Evolutionary conservation across 2,329 filamentous ascomycete species (phyloP), one percentile per base, ranked within the genome.

Genomic region (Calonectria henricotiae): DNA sequence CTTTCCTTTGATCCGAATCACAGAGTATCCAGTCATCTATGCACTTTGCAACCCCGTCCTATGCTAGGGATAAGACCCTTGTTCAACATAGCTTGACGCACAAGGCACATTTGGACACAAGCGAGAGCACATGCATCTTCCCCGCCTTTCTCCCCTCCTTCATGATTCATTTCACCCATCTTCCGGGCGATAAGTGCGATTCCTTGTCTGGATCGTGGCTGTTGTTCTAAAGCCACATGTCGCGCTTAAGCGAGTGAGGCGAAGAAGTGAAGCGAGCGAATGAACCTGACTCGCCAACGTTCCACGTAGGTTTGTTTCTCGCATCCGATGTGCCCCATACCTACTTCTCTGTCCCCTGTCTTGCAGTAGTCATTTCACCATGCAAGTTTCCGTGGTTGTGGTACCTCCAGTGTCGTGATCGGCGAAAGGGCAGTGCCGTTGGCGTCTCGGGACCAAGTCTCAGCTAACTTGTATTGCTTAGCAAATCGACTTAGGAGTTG

Each of bases 221-320:
- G 20, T 58, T 39, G 30, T 43, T 41, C 25, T n/a, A 12, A 41
- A 43, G 30, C 23, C 15, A 39, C 61, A 39, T 37, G 47, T 6
- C 49, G 49, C 23, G 61, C 30, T 32, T 35, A 39, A 41, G 4
- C 30, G 12, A 27, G 46, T 32, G 30, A 54, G 66, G 39, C 46
- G 39, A 20, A 20, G 20, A 68, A 68, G 66, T 68, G 60, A 68
- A 49, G 66, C 66, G 61, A 23, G 23, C 65, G 55, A 51, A 15
- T 13, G 7, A 13, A 12, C 7, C 27, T 37, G 9, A 30, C 55
- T 35, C 39, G 49, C 30, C 35, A n/a, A 32, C 5, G 41, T 12
- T 11, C 15, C 25, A 41, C 11, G 41, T 3, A 32, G 7, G 39
- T 9, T 61, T 9, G 20, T 23, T 13, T 54, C 17, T 35, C 30